Percentiles rank a stretch among this genome's conserved stretches.
These are phyloP conservation scores for Aureobasidium mangrovei DNA, from an alignment of 2,329 filamentous ascomycete genomes.

Conservation along the genomic window DNA sequence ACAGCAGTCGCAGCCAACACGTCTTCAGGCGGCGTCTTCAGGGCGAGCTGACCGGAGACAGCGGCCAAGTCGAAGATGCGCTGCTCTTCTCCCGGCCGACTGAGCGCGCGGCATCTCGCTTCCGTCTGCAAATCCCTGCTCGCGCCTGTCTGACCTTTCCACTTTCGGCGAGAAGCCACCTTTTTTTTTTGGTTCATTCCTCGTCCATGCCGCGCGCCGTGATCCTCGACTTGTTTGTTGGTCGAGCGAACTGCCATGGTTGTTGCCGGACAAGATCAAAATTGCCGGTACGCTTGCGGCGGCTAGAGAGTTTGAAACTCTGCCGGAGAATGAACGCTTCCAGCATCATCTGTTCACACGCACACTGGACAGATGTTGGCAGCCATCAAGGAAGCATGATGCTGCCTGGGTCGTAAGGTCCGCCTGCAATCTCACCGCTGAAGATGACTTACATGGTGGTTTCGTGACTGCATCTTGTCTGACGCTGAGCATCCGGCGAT, in stretches of 20 bases:
- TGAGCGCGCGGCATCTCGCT: neutral
- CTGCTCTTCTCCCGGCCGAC: neutral
- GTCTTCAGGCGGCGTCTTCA: neutral
- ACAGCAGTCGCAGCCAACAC: conserved; percentile 7
- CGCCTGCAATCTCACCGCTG: neutral
- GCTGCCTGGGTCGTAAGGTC: neutral
- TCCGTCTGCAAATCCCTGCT: conserved; percentile 1
- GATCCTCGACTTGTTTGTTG: neutral
- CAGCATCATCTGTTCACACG: neutral
- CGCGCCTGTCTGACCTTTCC: neutral
- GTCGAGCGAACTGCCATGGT: neutral
- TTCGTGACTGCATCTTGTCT: neutral
- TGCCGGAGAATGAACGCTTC: neutral
- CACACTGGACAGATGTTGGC: neutral
- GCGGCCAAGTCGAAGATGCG: conserved; percentile 1
- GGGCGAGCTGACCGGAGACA: conserved; percentile 3
- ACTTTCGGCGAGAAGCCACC: neutral
- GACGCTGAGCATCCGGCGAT: neutral
- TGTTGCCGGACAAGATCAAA: neutral
- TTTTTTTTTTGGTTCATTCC: neutral
- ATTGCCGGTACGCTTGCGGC: neutral
- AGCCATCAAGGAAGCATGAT: neutral
- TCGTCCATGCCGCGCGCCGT: neutral
- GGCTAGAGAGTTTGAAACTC: neutral
- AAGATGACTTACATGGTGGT: neutral